phyloP scores from a whole-genome alignment of 495 filamentous ascomycete species.

The Aspergillus hancockii region DNA sequence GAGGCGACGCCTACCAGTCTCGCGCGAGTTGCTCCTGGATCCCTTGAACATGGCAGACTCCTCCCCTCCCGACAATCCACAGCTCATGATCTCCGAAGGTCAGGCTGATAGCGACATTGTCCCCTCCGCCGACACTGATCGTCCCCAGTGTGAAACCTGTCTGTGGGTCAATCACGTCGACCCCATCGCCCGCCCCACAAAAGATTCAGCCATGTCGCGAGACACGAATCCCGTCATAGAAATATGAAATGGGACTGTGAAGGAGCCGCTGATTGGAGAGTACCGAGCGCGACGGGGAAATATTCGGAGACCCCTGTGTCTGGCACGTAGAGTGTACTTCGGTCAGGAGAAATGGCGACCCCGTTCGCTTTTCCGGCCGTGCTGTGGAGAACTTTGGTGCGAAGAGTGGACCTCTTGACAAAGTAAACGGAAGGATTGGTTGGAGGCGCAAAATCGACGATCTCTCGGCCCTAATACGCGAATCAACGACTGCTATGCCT shows the following conservation, averaged over 20 bases:
- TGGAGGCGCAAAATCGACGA: conserved; percentile 18
- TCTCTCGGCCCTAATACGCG: conserved; percentile 13
- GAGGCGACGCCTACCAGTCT: conserved; percentile 13
- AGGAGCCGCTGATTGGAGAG: conserved; percentile 15
- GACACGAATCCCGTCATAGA: conserved; percentile 70
- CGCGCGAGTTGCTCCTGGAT: conserved; percentile 13
- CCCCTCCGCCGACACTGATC: conserved; percentile 17
- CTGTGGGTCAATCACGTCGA: conserved; percentile 79
- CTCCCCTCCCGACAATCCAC: conserved; percentile 13
- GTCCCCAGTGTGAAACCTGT: conserved; percentile 48
- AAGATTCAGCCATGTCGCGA: conserved; percentile 67
- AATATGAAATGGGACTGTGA: conserved; percentile 37
- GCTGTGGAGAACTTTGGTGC: conserved; percentile 61
- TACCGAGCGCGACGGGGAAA: conserved; percentile 70
- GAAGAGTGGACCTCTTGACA: conserved; percentile 50
- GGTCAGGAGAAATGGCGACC: conserved; percentile 82
- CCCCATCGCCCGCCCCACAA: conserved; percentile 80
- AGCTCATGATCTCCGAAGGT: conserved; percentile 18
- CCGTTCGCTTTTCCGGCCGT: conserved; percentile 72
- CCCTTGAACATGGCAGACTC: conserved; percentile 15
- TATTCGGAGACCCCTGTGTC: conserved; percentile 81
- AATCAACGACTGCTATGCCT: not conserved
- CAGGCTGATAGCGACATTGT: conserved; percentile 18
- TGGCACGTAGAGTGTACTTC: conserved; percentile 79
- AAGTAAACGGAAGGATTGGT: conserved; percentile 34